These are phyloP conservation scores for Coemansia sp. DNA, from an alignment of 192 early-diverging fungal genomes.

Conservation along the genomic window DNA sequence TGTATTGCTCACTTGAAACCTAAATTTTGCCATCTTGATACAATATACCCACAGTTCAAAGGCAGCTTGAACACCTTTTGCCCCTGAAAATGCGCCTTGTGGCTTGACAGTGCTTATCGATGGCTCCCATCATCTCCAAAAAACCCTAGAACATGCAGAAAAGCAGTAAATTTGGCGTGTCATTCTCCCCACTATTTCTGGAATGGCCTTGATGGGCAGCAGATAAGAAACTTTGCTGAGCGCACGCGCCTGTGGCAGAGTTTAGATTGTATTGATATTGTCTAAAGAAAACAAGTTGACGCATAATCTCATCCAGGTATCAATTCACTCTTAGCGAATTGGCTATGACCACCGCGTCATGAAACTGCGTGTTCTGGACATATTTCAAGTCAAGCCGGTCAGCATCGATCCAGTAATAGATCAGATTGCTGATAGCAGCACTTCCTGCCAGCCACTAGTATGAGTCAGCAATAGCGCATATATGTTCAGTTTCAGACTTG, in stretches of 20 bases:
- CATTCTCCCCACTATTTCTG: conserved; percentile 1
- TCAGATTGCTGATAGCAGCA: conserved; percentile 56
- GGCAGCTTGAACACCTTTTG: neutral
- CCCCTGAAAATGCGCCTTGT: neutral
- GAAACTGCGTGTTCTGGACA: conserved; percentile 73
- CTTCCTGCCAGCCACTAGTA: conserved; percentile 68
- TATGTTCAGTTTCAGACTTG: conserved; percentile 65
- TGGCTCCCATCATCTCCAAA: conserved; percentile 1
- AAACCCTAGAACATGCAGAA: neutral
- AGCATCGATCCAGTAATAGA: conserved; percentile 78
- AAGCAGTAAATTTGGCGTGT: neutral
- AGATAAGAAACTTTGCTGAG: conserved; percentile 3
- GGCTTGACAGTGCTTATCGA: conserved; percentile 16
- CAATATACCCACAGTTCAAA: neutral
- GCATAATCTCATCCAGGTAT: conserved; percentile 43
- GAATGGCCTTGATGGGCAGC: conserved; percentile 10
- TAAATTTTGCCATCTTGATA: too few relatives aligned
- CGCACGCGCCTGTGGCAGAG: neutral
- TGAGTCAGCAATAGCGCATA: conserved; percentile 58
- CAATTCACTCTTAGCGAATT: conserved; percentile 79
- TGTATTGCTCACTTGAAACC: too few relatives aligned
- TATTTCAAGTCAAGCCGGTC: conserved; percentile 59
- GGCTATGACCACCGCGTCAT: conserved; percentile 68
- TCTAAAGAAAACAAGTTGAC: neutral
- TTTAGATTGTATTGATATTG: neutral